Base-by-base conservation (phyloP, 139 green algal species). In the Coelastrella sp. region DNA sequence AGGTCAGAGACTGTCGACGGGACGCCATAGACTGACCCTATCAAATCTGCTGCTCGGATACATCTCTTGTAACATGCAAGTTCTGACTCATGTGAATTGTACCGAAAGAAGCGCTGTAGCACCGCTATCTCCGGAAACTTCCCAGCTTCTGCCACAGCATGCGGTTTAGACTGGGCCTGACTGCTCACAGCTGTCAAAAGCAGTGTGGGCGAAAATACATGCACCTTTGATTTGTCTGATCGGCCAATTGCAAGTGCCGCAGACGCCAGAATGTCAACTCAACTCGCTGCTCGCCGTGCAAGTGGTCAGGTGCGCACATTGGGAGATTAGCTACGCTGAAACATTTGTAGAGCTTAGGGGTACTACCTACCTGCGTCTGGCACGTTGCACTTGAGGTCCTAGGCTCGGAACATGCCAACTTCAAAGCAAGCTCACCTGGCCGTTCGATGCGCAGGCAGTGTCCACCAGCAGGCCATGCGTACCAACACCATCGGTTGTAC, bases 241-340 rank as follows among this genome's bases (percentile, higher is more conserved):
- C 16, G 13, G 64, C 64, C 11, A 11, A 4, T 20, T 20, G 16
- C 4, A 32, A 32, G 14, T 32, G 78, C 56, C 14, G 57, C 11
- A 23, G 19, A 54, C 57, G 23, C 17, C 58, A 73, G 2, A 19
- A 85, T 85, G 79, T 61, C 79, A 47, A 57, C 79, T 5, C 60
- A 85, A n/a, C 16, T 85, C 10, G 22, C 61, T 47, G 79, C 79
- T 20, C 60, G 79, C 57, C 79, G 79, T 64, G 57, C 61, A 16
- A 85, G 79, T 14, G 17, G 79, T 47, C 79, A 85, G 57, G 79
- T 85, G 20, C 17, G 79, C 11, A 23, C 57, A 85, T 85, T 85
- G 79, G 11, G 77, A 20, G 2, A 71, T 71, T 3, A 20, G 13
- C 11, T 14, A 71, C 11, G 3, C 22, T 83, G 0, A 83, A 47